Evolutionary conservation across 352 stramenopile species (phyloP).

Genomic region (Pythium aristosporum): DNA sequence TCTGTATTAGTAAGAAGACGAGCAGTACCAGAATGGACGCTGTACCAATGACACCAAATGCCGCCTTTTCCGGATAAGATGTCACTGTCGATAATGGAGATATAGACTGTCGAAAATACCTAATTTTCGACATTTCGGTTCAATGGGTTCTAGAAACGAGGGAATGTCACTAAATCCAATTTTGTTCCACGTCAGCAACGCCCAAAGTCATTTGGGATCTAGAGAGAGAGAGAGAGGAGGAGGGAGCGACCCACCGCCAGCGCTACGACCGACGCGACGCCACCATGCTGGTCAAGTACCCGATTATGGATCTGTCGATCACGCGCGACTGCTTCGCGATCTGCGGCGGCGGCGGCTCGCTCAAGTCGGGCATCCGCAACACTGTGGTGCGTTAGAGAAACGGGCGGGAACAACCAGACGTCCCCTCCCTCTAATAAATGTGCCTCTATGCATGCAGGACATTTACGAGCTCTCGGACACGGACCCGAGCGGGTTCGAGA

Average conservation of each 20-base stretch:
- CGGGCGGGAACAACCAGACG: not conserved
- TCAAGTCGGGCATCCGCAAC: conserved; percentile 86
- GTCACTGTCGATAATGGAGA: not conserved
- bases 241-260: not conserved
- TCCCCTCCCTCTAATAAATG: not conserved
- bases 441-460: conserved; percentile 34
- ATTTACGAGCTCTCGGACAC: conserved; percentile 69
- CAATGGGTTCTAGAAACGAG: not conserved
- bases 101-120: not conserved
- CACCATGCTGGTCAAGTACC: conserved; percentile 81
- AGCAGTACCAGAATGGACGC: not conserved
- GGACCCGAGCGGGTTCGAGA: conserved; percentile 63
- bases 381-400: conserved; percentile 54
- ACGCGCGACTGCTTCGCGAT: conserved; percentile 72
- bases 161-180: conserved; percentile 15
- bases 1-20: not conserved
- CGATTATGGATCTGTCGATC: conserved; percentile 82
- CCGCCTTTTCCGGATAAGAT: conserved; percentile 10
- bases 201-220: not conserved
- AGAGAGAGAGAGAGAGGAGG: conserved; percentile 1
- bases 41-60: not conserved
- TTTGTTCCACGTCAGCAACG: conserved; percentile 17
- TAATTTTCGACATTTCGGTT: conserved; percentile 3
- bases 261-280: not conserved
- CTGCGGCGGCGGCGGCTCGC: conserved; percentile 76